Evolutionary conservation across 1,284 basidiomycete genomes (phyloP).

Genomic region (Lignosus rhinocerotis): DNA sequence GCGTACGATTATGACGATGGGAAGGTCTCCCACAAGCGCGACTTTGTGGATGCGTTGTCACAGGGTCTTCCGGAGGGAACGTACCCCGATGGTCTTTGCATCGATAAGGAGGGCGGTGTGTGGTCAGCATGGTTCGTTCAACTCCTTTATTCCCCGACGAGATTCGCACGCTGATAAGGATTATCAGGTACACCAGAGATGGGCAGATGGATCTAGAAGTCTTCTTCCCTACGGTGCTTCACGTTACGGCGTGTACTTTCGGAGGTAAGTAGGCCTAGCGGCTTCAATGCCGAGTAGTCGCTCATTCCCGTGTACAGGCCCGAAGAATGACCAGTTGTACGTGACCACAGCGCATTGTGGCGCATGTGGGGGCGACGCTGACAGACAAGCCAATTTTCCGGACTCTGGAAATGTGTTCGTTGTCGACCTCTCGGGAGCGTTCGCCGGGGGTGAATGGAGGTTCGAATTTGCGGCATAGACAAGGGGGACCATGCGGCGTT

Average conservation of each 20-base stretch:
- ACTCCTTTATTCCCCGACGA: constrained; percentile 8
- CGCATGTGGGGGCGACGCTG: constrained; percentile 51
- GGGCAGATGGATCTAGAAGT: constrained; percentile 57
- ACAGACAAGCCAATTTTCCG: constrained; percentile 51
- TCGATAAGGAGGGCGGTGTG: constrained; percentile 62
- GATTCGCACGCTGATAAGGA: constrained; percentile 27
- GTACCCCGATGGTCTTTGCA: constrained; percentile 65
- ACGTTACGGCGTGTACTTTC: constrained; percentile 69
- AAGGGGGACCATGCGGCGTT: constrained; percentile 6
- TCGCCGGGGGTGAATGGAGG: constrained; percentile 45
- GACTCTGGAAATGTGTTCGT: constrained; percentile 68
- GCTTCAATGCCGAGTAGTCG: constrained; percentile 1
- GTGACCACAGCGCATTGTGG: constrained; percentile 69
- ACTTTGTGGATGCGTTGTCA: constrained; percentile 56
- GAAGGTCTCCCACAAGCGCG: constrained; percentile 51
- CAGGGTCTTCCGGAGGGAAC: constrained; percentile 49
- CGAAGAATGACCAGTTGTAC: constrained; percentile 61
- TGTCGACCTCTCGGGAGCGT: constrained; percentile 57
- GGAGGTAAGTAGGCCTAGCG: constrained; percentile 46
- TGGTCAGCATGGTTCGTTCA: constrained; percentile 63
- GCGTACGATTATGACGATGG: constrained; percentile 66
- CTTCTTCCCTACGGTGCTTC: constrained; percentile 56
- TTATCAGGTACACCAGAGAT: constrained; percentile 54
- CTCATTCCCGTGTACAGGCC: constrained; percentile 39
- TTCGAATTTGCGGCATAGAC: constrained; percentile 36